These are phyloP conservation scores for Sanghuangporus baumii DNA, from an alignment of 1,284 basidiomycete genomes.

Conservation along the genomic window DNA sequence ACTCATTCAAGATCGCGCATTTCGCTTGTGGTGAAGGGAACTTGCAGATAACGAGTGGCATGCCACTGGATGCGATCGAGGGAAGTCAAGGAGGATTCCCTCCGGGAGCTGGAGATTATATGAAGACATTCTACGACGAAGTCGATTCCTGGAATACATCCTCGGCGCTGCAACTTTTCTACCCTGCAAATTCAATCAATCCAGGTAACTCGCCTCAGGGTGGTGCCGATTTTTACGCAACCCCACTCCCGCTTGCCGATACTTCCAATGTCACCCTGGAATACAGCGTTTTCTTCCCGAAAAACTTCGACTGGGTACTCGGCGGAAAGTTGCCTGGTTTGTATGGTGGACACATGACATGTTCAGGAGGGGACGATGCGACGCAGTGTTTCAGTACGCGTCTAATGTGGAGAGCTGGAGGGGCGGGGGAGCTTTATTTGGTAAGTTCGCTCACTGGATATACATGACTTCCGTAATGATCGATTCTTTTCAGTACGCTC, in stretches of 20 bases:
- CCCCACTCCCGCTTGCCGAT: slow-evolving; percentile 16
- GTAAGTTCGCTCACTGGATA: slow-evolving; percentile 33
- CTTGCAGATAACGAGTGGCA: slow-evolving; percentile 40
- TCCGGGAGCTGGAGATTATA: slow-evolving; percentile 9
- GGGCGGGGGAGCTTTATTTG: slow-evolving; percentile 66
- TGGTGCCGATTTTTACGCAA: slow-evolving; percentile 28
- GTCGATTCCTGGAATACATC: slow-evolving; percentile 25
- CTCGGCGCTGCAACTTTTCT: slow-evolving; percentile 30
- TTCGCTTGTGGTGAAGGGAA: slow-evolving; percentile 55
- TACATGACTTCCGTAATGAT: background rate
- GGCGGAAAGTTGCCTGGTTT: slow-evolving; percentile 70
- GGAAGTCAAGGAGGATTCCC: slow-evolving; percentile 13
- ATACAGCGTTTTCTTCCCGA: slow-evolving; percentile 26
- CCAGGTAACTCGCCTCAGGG: slow-evolving; percentile 25
- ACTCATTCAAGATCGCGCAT: slow-evolving; percentile 51
- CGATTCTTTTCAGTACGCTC: slow-evolving; percentile 25
- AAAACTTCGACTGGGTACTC: slow-evolving; percentile 47
- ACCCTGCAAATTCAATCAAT: slow-evolving; percentile 25
- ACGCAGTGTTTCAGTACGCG: slow-evolving; percentile 65
- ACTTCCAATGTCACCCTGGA: slow-evolving; percentile 22
- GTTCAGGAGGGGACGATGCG: slow-evolving; percentile 64
- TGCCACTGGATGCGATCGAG: slow-evolving; percentile 34
- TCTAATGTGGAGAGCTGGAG: slow-evolving; percentile 65
- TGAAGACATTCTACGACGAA: background rate
- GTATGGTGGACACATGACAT: slow-evolving; percentile 61